Base-by-base conservation (phyloP, 495 filamentous ascomycete species). In the Penicillium salamii region DNA sequence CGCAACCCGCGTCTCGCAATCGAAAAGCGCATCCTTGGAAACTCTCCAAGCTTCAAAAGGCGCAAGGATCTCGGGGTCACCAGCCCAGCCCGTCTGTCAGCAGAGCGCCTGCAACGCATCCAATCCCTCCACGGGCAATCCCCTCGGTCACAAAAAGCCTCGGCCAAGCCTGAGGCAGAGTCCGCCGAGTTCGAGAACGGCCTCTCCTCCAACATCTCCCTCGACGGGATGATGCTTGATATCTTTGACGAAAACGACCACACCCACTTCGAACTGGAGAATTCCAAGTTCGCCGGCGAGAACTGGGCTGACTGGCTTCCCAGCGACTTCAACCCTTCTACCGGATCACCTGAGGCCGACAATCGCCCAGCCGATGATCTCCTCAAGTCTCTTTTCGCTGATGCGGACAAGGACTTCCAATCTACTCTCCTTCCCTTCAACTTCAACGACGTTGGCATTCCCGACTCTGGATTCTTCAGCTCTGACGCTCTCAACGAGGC, bases 11-110 rank as follows among this genome's bases (percentile, higher is more conserved):
- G 69, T 19, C 26, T 63, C 33, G 17, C 79, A 77, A 75, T 50
- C 64, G 80, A 57, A 67, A 78, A 53, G 78, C 79, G 65, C 5
- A 40, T 72, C 24, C 65, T 68, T 18, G 61, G 46, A 44, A 60
- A 62, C 33, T 75, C 72, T 1, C 72, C 72, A 28, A 67, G 58
- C 6, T 49, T 54, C 34, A 62, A 52, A 29, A 46, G 49, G 23
- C 63, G 59, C 26, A 69, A 62, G 48, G 59, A 68, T 14, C 41
- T 52, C 7, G 45, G 50, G 11, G 49, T 59, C 14, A 47, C 57
- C n/a, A 58, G 62, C 6, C 62, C 70, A 11, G 63, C 69, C 29
- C 69, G 60, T 19, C 53, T 69, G 15, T 61, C 68, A 23, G 67
- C 69, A 17, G 64, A 71, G 47, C 55, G 63, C 17, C 57, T 74